Evolutionary conservation across 2,329 filamentous ascomycete genomes (phyloP), one percentile per base, ranked within the genome.

Genomic region (Chrysoporthe puriensis): DNA sequence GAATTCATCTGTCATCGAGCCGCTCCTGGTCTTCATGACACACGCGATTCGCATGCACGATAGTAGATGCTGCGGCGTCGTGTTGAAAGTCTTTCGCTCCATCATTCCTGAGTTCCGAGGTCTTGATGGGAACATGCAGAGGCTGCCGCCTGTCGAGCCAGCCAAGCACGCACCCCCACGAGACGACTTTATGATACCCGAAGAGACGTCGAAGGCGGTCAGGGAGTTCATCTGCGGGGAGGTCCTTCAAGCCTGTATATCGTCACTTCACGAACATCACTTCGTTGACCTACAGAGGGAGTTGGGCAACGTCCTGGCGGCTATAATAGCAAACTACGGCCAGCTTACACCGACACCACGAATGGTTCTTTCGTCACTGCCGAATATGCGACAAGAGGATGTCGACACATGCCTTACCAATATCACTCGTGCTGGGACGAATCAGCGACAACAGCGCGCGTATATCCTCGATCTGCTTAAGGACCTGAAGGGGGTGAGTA

Each of bases 221-320:
- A 90, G 94, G 63, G 93, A 97, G 75, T 99, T 94, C 78, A 94
- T 98, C 75, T 93, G 90, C 63, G 89, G 89, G 5, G 92, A 97
- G 72, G 93, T 98, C 2, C 86, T 99, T 62, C 93, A 94, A 80
- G 93, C 94, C 0, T 95, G 92, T 74, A 92, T 97, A 76, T 92
- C 90, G 1, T 96, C 92, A 1, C 88, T 99, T 62, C 92, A 98
- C 79, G 96, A 99, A 72, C 90, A 93, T 0, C 97, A 98, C 78
- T 99, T 98, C 78, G 94, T 97, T 44, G 96, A 99, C 73, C 88
- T 96, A 70, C 96, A 99, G 75, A 95, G 94, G 76, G 94, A 99
- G 63, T 85, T 99, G 32, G 95, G 94, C 0, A 87, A 90, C 32
- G 84, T 98, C 48, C 97, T 99, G 70, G 94, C 94, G 0, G 87